A percentile compares a stretch with the other conserved stretches of the same genome.
Conservation (phyloP, 306 rosid species). For the Abrus pulchellus region DNA sequence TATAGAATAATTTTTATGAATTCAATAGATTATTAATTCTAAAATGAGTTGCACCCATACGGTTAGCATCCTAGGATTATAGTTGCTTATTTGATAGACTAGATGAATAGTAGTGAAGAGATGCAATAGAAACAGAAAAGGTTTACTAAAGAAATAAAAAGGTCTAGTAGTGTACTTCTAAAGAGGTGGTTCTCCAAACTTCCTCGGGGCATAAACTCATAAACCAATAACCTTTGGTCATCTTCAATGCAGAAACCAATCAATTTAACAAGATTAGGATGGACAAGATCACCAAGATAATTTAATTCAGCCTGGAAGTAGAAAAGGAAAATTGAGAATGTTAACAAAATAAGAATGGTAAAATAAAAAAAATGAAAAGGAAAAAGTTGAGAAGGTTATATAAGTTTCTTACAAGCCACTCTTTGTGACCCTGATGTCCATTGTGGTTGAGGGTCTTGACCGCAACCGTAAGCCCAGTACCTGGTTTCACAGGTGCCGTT, state of each 20-base stretch:
- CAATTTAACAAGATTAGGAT: slow-evolving; percentile 90
- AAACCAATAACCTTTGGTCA: slow-evolving; percentile 88
- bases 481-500: slow-evolving; percentile 95
- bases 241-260: slow-evolving; percentile 95
- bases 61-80: not conserved
- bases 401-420: slow-evolving; percentile 86
- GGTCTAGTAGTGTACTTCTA: slow-evolving; percentile 74
- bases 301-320: slow-evolving; percentile 84
- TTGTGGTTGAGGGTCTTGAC: slow-evolving; percentile 96
- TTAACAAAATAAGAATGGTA: slow-evolving; percentile 36
- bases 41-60: not conserved
- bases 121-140: slow-evolving; percentile 47
- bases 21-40: slow-evolving; percentile 20
- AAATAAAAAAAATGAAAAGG: slow-evolving; percentile 1
- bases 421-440: slow-evolving; percentile 99
- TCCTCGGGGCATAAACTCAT: slow-evolving; percentile 98
- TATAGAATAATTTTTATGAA: slow-evolving; percentile 2
- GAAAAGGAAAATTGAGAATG: slow-evolving; percentile 41
- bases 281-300: slow-evolving; percentile 91
- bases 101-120: not conserved
- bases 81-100: not conserved
- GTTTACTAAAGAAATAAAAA: slow-evolving; percentile 41
- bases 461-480: slow-evolving; percentile 98
- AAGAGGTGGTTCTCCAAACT: slow-evolving; percentile 99
- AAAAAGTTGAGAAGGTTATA: slow-evolving; percentile 27